Evolutionary conservation across 805 yeast species (phyloP).

Genomic region (Kuraishia borneana): DNA sequence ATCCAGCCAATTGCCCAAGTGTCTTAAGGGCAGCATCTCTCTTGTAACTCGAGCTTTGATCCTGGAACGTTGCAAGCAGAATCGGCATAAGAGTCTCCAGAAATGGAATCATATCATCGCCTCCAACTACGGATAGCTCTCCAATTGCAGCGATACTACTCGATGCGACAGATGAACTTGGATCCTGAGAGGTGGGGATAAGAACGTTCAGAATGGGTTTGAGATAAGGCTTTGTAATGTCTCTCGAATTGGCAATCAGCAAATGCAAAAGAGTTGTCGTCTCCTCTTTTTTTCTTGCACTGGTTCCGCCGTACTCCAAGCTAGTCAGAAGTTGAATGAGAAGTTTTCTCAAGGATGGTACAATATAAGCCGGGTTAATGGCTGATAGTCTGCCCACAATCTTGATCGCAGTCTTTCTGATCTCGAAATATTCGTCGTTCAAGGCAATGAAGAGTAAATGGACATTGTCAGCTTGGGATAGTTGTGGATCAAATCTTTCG

Average conservation of each 20-base stretch:
- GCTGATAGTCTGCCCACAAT: slow-evolving; percentile 76
- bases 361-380: slow-evolving; percentile 90
- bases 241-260: slow-evolving; percentile 66
- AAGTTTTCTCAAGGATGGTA: slow-evolving; percentile 83
- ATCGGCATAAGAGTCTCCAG: slow-evolving; percentile 77
- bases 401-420: slow-evolving; percentile 66
- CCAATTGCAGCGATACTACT: slow-evolving; percentile 83
- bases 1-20: slow-evolving; percentile 77
- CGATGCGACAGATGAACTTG: slow-evolving; percentile 73
- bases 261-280: slow-evolving; percentile 67
- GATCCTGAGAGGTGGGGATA: slow-evolving; percentile 62
- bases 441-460: slow-evolving; percentile 76
- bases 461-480: slow-evolving; percentile 90
- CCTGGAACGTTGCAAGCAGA: slow-evolving; percentile 78
- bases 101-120: slow-evolving; percentile 69
- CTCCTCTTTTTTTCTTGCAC: slow-evolving; percentile 71
- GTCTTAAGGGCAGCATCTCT: slow-evolving; percentile 85
- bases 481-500: slow-evolving; percentile 74
- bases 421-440: slow-evolving; percentile 81
- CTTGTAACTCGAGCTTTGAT: slow-evolving; percentile 79
- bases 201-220: slow-evolving; percentile 83
- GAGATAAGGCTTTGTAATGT: slow-evolving; percentile 81
- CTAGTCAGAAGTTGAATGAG: slow-evolving; percentile 78
- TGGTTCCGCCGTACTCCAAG: slow-evolving; percentile 68
- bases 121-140: slow-evolving; percentile 79